Conservation (phyloP, 176 grass and related monocot species). For the Avena eriantha region DNA sequence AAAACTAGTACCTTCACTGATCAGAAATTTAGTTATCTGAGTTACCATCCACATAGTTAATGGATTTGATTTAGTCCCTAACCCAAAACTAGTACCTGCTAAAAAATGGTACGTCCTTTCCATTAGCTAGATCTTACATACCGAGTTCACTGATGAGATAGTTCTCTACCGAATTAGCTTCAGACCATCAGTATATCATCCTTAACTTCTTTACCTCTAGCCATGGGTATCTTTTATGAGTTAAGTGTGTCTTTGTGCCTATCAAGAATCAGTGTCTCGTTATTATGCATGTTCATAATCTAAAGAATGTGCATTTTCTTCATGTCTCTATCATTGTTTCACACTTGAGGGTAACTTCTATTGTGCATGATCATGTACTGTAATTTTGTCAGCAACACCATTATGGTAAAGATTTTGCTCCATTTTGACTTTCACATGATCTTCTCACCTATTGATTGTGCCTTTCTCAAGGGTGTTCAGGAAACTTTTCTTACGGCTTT, state of each 20-base stretch:
- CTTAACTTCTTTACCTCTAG: no score
- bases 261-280: background rate
- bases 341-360: background rate
- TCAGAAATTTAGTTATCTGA: no score
- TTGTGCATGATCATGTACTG: conserved; percentile 4
- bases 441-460: background rate
- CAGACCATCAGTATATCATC: no score
- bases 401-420: background rate
- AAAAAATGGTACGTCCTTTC: no score
- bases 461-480: background rate
- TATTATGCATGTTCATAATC: conserved; percentile 30
- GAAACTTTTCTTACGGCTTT: background rate
- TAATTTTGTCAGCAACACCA: background rate
- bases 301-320: background rate
- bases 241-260: background rate
- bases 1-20: no score
- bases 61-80: no score
- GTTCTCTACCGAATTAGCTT: no score
- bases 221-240: background rate
- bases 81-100: no score
- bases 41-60: no score
- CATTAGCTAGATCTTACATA: no score
- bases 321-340: background rate
- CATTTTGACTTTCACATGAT: background rate
- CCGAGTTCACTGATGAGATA: no score